phyloP scores from a whole-genome alignment of 2,329 filamentous ascomycete species.

The Cladorrhinum sp. region DNA sequence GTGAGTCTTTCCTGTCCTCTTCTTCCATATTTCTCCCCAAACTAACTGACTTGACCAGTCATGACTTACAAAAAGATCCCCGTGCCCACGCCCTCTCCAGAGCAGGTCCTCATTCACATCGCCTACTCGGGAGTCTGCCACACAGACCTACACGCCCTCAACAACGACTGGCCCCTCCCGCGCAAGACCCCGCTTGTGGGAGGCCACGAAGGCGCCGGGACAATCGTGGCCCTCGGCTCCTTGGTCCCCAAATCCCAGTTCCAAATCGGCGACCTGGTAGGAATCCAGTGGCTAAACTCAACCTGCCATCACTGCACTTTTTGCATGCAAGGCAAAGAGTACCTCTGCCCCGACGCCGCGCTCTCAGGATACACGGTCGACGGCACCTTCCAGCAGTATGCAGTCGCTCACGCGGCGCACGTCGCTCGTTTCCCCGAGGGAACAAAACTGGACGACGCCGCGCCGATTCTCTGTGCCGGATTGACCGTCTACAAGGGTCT shows the following conservation, averaged over 20 bases:
- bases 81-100: slow-evolving; percentile 74
- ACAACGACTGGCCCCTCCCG: slow-evolving; percentile 82
- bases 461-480: slow-evolving; percentile 69
- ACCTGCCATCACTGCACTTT: slow-evolving; percentile 80
- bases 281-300: slow-evolving; percentile 92
- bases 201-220: slow-evolving; percentile 74
- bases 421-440: slow-evolving; percentile 81
- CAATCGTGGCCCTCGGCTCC: slow-evolving; percentile 76
- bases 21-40: slow-evolving; percentile 31
- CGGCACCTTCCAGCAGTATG: slow-evolving; percentile 90
- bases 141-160: slow-evolving; percentile 76
- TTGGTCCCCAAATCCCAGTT: slow-evolving; percentile 59
- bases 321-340: slow-evolving; percentile 78
- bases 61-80: slow-evolving; percentile 76
- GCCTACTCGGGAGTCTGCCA: slow-evolving; percentile 90
- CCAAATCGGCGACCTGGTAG: slow-evolving; percentile 78
- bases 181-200: slow-evolving; percentile 83
- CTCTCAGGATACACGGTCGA: slow-evolving; percentile 92
- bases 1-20: slow-evolving; percentile 51
- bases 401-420: slow-evolving; percentile 80
- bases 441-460: slow-evolving; percentile 69
- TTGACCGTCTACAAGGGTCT: slow-evolving; percentile 76
- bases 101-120: slow-evolving; percentile 89
- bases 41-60: slow-evolving; percentile 38
- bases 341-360: slow-evolving; percentile 70